Base-by-base conservation (phyloP, 345 rosid genomes). In the Geranium brycei region DNA sequence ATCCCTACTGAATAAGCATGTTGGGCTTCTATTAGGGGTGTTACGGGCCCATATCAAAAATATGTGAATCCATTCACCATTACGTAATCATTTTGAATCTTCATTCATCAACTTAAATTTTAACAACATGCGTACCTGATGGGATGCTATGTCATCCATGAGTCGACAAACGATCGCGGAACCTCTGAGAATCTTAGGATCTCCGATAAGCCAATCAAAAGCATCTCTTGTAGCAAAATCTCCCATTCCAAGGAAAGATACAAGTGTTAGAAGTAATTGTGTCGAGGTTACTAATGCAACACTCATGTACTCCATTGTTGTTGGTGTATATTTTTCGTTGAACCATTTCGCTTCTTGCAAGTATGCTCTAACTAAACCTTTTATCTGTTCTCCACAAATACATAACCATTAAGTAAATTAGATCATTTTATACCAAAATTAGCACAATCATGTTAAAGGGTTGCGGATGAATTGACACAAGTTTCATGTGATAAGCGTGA, bases 261-360 rank as follows among this genome's bases (percentile, higher is more conserved):
- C 18, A 0, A 23, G 59, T 19, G 60, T 62, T 18, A 17, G 4
- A 62, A 31, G 10, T 61, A 5, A 41, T 7, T 0, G 19, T 0
- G 58, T 69, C 14, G 60, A 16, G 3, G 47, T 70, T 7, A 59
- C 66, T 18, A 63, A 28, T 58, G 75, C 68, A 58, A 67, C 19
- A n/a, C 65, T 47, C 23, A 71, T 41, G 23, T 77, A 77, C 57
- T 73, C 78, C n/a, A 77, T 70, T 14, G 72, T 17, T 0, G 75
- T 67, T 18, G 81, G 79, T 18, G 35, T 51, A 35, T 72, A 61
- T 0, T 35, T 38, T 38, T 73, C 13, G 35, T 68, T 51, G 62
- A 68, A 57, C 66, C 62, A 68, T 14, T 18, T 68, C 5, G 66
- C 69, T 58, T 73, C 69, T 0, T 17, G 40, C n/a, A 64, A 61